phyloP scores from a whole-genome alignment of 2,329 filamentous ascomycete species.

The Pseudocercospora crystallina region DNA sequence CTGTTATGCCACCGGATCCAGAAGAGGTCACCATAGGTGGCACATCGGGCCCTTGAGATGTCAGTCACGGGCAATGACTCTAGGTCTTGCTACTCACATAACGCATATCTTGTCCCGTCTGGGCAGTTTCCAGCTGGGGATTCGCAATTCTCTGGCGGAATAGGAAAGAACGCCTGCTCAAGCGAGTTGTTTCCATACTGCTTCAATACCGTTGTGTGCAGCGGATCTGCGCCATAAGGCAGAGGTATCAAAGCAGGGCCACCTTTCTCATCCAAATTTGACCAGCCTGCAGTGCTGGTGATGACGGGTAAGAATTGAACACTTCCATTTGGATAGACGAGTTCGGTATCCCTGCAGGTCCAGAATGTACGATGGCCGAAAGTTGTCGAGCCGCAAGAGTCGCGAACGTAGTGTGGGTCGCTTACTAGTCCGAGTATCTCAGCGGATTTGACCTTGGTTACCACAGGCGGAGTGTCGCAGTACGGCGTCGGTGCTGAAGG shows the following conservation, averaged over 20 bases:
- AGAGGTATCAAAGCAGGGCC: neutral
- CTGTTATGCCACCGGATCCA: neutral
- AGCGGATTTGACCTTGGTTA: neutral
- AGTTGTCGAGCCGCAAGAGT: conserved; percentile 8
- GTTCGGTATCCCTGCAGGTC: conserved; percentile 13
- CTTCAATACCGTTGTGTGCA: neutral
- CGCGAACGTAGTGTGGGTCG: conserved; percentile 5
- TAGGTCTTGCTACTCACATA: too few relatives aligned
- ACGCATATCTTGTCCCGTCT: conserved; percentile 7
- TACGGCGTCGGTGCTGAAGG: too few relatives aligned
- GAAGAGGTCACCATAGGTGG: conserved; percentile 1
- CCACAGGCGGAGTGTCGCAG: too few relatives aligned
- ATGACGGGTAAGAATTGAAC: conserved; percentile 1
- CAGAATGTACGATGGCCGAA: conserved; percentile 9
- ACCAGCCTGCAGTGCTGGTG: conserved; percentile 10
- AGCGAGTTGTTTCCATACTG: conserved; percentile 6
- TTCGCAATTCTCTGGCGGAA: conserved; percentile 1
- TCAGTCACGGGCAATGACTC: too few relatives aligned
- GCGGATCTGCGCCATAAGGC: neutral
- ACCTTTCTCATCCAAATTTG: neutral
- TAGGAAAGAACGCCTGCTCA: conserved; percentile 6
- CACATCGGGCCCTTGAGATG: too few relatives aligned
- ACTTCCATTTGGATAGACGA: conserved; percentile 1
- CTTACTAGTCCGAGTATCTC: conserved; percentile 7
- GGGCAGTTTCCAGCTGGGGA: conserved; percentile 1